Base-by-base conservation (phyloP, 164 flowering plant species). In the Nymphaea colorata region DNA sequence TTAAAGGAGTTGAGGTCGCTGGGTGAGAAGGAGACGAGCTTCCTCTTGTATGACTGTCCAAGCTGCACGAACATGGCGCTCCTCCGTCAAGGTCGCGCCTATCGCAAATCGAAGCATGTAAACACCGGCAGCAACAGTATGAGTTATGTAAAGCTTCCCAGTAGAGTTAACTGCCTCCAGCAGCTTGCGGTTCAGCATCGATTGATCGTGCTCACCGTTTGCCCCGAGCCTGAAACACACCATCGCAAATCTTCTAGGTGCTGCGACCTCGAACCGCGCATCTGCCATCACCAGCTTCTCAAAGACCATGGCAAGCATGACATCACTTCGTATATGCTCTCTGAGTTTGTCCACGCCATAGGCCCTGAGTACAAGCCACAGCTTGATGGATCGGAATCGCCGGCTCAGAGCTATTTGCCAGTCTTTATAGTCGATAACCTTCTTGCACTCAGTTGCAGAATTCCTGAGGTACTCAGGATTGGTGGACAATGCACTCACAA, bases 341-440 rank as follows among this genome's bases (percentile, higher is more conserved):
- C 36, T 25, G 36, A 25, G 36, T 25, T 25, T 25, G 36, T 25
- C 36, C 36, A 25, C 36, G 36, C 36, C 36, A 25, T 25, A 25
- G 36, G 36, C 36, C 36, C 36, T 25, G 36, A 25, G 36, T 25
- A 25, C 36, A 25, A 25, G 36, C 36, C 36, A 25, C 36, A 25
- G 36, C 36, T 25, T 25, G 36, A 25, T 25, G 36, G 36, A 25
- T 25, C 36, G 36, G 81, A 93, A 93, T 51, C 96, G 81, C 63
- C 97, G 93, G 36, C 98, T 95, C 71, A 91, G 87, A 74, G 96
- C 90, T 72, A 93, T 86, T 78, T 93, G 96, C 98, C 98, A 90
- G 76, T 93, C 97, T 79, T 87, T 93, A 80, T 85, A 90, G 70
- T 91, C 97, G 67, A 93, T 86, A 63, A 87, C 96, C 78, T 69